Base-by-base conservation (phyloP, 306 rosid species). In the Elaeagnus macrophylla region DNA sequence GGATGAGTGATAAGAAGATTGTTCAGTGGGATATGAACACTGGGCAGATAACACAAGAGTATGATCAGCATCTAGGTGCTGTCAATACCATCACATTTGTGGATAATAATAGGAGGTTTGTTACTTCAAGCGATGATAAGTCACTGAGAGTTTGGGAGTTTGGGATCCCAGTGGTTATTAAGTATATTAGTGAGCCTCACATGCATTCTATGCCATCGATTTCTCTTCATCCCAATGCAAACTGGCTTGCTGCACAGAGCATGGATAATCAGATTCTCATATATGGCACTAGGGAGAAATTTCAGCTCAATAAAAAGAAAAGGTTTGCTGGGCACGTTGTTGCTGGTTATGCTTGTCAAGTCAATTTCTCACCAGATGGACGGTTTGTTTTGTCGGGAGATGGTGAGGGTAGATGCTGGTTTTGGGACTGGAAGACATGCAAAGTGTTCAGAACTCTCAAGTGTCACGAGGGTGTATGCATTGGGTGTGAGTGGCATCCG, bases 381-480 rank as follows among this genome's bases (percentile, higher is more conserved):
- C 86, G 99, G 9, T 93, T 93, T 67, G 96, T 93, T 48, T 80
- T 82, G 83, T 93, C 99, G 0, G 96, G 99, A 48, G 99, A 87
- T 61, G 94, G 95, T 42, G 96, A 93, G 67, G 96, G 99, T 44
- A 73, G 76, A 71, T 93, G 99, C 74, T 93, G 99, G 99, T 93
- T 93, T 69, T 93, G 95, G 99, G 99, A 93, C 57, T 93, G 99
- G 99, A 93, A 93, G 77, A 80, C 87, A 64, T 93, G 99, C 85
- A 87, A 88, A 80, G 95, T 87, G 19, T 91, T 84, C 69, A 82
- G 95, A 75, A 93, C 95, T 65, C 85, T 93, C 41, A 87, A 77
- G 79, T 93, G 96, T 76, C 96, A 87, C 1, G 93, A 84, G 51
- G 94, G 95, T 18, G 99, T 93, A 10, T 84, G 95, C 82, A 93